phyloP scores from a whole-genome alignment of 2,329 filamentous ascomycete genomes.

The Whalleya microplaca region DNA sequence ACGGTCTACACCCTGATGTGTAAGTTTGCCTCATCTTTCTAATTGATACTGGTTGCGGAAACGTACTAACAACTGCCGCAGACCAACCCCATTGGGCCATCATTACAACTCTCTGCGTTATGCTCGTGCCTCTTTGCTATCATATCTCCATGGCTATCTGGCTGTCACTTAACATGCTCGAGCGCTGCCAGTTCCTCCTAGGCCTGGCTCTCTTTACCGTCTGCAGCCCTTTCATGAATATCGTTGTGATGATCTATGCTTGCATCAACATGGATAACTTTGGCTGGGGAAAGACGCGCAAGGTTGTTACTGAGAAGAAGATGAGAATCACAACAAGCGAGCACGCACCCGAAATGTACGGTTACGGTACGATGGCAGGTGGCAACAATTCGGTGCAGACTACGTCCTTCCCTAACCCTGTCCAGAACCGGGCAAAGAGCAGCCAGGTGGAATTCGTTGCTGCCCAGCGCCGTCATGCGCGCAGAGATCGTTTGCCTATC shows the following conservation, averaged over 20 bases:
- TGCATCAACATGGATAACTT: constrained; percentile 38
- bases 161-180: constrained; percentile 30
- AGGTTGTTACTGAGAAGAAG: constrained; percentile 29
- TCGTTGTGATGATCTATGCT: constrained; percentile 37
- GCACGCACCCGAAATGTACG: neutral
- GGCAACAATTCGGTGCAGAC: no score
- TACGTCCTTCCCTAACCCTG: no score
- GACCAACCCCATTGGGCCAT: constrained; percentile 29
- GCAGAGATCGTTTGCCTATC: no score
- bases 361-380: neutral
- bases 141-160: constrained; percentile 34
- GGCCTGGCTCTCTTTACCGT: constrained; percentile 35
- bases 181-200: constrained; percentile 33
- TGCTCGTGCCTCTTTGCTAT: constrained; percentile 36
- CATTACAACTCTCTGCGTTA: constrained; percentile 33
- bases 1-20: constrained; percentile 26
- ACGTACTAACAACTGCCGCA: constrained; percentile 4
- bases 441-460: neutral
- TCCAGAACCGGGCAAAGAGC: neutral
- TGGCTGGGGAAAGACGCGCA: constrained; percentile 39
- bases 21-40: constrained; percentile 9
- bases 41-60: neutral
- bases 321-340: neutral
- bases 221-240: constrained; percentile 37
- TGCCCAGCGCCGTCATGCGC: no score